Percentiles rank a stretch among this genome's conserved stretches.
These are phyloP conservation scores for Porogramme epimiltina DNA, from an alignment of 1,284 basidiomycete species.

Conservation along the genomic window DNA sequence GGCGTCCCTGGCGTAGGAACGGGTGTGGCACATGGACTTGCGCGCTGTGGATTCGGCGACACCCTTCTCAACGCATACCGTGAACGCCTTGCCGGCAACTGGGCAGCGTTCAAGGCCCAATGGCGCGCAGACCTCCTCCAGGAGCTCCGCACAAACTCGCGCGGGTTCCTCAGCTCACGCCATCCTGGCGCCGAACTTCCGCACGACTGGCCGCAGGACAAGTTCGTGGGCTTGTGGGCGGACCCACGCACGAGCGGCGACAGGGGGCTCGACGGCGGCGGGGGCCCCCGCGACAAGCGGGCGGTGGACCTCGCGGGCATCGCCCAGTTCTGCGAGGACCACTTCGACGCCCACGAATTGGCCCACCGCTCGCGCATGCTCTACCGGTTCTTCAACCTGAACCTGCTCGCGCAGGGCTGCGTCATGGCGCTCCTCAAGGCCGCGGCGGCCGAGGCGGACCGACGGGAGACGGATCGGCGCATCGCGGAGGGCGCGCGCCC, in stretches of 20 bases:
- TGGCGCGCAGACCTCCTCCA: slow-evolving; percentile 47
- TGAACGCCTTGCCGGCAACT: slow-evolving; percentile 19
- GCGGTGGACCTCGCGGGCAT: slow-evolving; percentile 44
- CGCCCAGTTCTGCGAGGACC: slow-evolving; percentile 52
- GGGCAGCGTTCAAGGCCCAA: slow-evolving; percentile 33
- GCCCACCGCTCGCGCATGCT: slow-evolving; percentile 1
- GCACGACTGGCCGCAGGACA: slow-evolving; percentile 35
- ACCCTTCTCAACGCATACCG: slow-evolving; percentile 43
- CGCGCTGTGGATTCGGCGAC: slow-evolving; percentile 45
- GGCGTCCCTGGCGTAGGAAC: slow-evolving; percentile 39
- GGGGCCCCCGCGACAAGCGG: slow-evolving; percentile 32
- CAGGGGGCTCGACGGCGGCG: slow-evolving; percentile 23
- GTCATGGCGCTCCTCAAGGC: slow-evolving; percentile 43
- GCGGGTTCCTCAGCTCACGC: slow-evolving; percentile 38
- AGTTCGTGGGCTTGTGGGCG: slow-evolving; percentile 46
- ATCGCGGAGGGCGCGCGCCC: slow-evolving; percentile 17
- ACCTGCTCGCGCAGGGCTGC: slow-evolving; percentile 37
- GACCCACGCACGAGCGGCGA: slow-evolving; percentile 37
- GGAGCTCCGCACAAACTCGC: slow-evolving; percentile 50
- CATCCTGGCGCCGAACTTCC: slow-evolving; percentile 22
- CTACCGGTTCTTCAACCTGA: slow-evolving; percentile 2
- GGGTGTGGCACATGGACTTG: slow-evolving; percentile 38
- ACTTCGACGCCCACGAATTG: slow-evolving; percentile 60
- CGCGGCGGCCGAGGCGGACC: slow-evolving; percentile 43
- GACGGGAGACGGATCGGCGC: slow-evolving; percentile 31